phyloP scores from a whole-genome alignment of 2,329 filamentous ascomycete genomes.

The Macroventuria anomochaeta region DNA sequence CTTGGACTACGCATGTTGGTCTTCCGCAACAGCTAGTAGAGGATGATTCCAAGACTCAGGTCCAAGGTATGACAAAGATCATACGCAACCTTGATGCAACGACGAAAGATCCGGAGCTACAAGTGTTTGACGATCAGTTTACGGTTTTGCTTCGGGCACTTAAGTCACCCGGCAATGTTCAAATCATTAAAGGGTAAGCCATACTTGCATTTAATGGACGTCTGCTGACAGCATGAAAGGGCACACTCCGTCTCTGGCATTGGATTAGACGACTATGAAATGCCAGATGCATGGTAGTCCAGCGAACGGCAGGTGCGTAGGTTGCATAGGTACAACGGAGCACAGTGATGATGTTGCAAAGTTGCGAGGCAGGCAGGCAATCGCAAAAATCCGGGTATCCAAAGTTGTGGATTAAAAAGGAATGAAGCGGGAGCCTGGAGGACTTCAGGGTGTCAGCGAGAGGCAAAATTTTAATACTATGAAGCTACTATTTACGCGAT shows the following conservation, averaged over 20 bases:
- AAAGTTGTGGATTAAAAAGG: no score
- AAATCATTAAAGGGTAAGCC: constrained; percentile 7
- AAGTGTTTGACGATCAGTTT: constrained; percentile 20
- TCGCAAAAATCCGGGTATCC: no score
- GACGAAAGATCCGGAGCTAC: constrained; percentile 22
- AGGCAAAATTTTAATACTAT: neutral
- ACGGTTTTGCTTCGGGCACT: constrained; percentile 32
- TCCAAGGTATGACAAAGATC: constrained; percentile 23
- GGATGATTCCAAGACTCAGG: constrained; percentile 11
- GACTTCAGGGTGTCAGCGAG: no score
- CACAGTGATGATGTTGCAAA: no score
- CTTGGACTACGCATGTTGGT: constrained; percentile 30
- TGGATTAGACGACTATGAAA: neutral
- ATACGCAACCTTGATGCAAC: constrained; percentile 29
- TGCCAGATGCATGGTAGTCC: neutral
- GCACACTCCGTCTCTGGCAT: neutral
- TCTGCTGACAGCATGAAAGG: neutral
- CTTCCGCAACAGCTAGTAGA: constrained; percentile 3
- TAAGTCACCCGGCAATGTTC: constrained; percentile 16
- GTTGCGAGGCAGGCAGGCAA: no score
- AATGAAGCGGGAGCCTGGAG: no score
- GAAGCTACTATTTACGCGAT: neutral
- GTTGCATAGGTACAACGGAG: no score
- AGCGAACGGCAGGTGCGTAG: neutral
- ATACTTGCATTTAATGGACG: no score